These are phyloP conservation scores for Magnolia officinalis DNA, from an alignment of 164 flowering plant species.

Conservation along the genomic window DNA sequence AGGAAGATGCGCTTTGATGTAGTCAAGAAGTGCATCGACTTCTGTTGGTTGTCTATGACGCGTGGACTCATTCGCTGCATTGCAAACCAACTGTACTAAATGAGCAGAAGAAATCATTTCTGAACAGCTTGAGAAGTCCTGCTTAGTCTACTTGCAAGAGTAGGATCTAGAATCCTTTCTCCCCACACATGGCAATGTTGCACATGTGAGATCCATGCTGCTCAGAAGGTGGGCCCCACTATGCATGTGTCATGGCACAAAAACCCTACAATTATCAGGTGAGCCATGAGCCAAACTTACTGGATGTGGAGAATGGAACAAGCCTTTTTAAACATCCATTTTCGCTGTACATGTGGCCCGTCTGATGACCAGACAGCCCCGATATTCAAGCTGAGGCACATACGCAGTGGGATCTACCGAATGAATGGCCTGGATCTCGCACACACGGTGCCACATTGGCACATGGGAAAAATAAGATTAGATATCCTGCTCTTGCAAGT, in stretches of 20 bases:
- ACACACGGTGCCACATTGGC: background rate
- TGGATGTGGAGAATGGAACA: no score
- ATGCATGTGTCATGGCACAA: background rate
- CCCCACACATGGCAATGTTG: background rate
- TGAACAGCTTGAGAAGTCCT: constrained; percentile 20
- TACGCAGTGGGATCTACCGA: no score
- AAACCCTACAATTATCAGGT: background rate
- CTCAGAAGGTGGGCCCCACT: background rate
- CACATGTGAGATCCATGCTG: background rate
- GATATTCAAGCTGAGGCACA: no score
- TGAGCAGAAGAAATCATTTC: constrained; percentile 31
- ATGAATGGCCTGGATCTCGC: no score
- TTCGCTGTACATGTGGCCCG: no score
- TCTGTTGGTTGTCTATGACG: constrained; percentile 40
- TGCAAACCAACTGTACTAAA: constrained; percentile 35
- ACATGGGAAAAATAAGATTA: background rate
- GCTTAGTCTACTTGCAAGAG: background rate
- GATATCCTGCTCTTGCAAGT: background rate
- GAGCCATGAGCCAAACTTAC: background rate
- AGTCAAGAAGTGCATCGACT: constrained; percentile 47
- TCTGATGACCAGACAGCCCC: no score
- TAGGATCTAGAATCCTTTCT: background rate
- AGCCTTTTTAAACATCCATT: no score
- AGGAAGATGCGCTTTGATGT: constrained; percentile 42
- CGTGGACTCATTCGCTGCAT: constrained; percentile 43